Percentiles rank a stretch among this genome's conserved stretches.
Evolutionary conservation across 306 rosid species (phyloP).

Genomic region (Glycine latifolia): DNA sequence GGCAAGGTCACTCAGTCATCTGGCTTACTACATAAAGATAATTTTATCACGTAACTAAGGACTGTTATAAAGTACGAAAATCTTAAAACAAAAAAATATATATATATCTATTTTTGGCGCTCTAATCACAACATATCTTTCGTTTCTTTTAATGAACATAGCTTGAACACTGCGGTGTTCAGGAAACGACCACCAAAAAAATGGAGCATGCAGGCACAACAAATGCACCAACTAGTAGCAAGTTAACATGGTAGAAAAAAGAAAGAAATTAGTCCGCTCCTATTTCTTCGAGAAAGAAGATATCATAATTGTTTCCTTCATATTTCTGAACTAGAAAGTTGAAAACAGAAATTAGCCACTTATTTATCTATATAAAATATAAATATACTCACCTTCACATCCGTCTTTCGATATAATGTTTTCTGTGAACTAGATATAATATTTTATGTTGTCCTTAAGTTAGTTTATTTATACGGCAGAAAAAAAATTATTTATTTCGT

Average conservation of each 20-base stretch:
- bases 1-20: conserved; percentile 8
- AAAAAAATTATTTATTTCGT: too few species aligned
- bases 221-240: conserved; percentile 24
- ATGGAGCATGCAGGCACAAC: conserved; percentile 25
- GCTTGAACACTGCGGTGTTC: conserved; percentile 9
- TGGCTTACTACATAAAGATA: conserved; percentile 15
- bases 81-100: background rate
- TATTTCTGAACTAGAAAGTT: too few species aligned
- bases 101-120: background rate
- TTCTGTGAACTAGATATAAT: too few species aligned
- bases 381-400: too few species aligned
- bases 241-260: background rate
- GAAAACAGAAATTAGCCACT: too few species aligned
- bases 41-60: conserved; percentile 15
- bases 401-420: too few species aligned
- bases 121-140: conserved; percentile 22
- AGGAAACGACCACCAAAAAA: conserved; percentile 25
- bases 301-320: too few species aligned
- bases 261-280: background rate
- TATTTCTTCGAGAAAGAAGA: too few species aligned
- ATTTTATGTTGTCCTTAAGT: too few species aligned
- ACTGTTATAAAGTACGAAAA: background rate
- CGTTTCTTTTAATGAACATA: background rate
- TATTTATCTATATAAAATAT: too few species aligned
- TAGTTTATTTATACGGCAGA: too few species aligned